phyloP scores from a whole-genome alignment of 805 yeast genomes.

The Starmerella apis region DNA sequence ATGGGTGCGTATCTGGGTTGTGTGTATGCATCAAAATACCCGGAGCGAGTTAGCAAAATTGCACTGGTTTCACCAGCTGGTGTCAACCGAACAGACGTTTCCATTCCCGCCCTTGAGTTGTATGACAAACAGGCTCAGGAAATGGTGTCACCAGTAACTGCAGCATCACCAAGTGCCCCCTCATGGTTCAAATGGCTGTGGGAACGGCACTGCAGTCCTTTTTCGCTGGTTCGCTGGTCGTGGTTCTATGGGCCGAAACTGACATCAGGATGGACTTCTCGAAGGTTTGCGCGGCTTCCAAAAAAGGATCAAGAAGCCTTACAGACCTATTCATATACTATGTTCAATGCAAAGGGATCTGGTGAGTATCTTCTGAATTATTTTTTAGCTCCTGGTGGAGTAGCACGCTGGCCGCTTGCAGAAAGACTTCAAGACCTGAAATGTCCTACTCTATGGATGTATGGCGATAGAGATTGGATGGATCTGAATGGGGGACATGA shows the following conservation, averaged over 20 bases:
- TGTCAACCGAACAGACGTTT: conserved; percentile 41
- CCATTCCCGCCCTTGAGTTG: conserved; percentile 25
- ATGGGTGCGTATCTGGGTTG: conserved; percentile 81
- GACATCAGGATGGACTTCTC: conserved; percentile 79
- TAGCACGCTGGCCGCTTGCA: conserved; percentile 64
- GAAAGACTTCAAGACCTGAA: conserved; percentile 39
- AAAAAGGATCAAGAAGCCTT: conserved; percentile 41
- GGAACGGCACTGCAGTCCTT: conserved; percentile 83
- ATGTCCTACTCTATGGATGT: conserved; percentile 68
- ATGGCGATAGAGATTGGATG: conserved; percentile 75
- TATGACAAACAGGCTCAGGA: conserved; percentile 7
- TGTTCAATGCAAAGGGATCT: conserved; percentile 77
- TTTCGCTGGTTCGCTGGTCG: conserved; percentile 60
- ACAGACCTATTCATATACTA: conserved; percentile 72
- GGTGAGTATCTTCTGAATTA: conserved; percentile 88
- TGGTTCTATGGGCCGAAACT: conserved; percentile 78
- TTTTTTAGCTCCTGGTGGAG: conserved; percentile 81
- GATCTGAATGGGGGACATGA: conserved; percentile 35
- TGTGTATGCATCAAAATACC: conserved; percentile 51
- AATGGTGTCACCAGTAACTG: conserved; percentile 9
- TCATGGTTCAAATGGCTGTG: conserved; percentile 72
- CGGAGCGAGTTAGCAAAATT: conserved; percentile 53
- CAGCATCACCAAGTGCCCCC: conserved; percentile 15
- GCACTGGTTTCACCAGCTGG: conserved; percentile 90
- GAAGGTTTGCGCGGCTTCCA: conserved; percentile 59